Evolutionary conservation across 345 rosid genomes (phyloP).

Genomic region (Clausena lansium): DNA sequence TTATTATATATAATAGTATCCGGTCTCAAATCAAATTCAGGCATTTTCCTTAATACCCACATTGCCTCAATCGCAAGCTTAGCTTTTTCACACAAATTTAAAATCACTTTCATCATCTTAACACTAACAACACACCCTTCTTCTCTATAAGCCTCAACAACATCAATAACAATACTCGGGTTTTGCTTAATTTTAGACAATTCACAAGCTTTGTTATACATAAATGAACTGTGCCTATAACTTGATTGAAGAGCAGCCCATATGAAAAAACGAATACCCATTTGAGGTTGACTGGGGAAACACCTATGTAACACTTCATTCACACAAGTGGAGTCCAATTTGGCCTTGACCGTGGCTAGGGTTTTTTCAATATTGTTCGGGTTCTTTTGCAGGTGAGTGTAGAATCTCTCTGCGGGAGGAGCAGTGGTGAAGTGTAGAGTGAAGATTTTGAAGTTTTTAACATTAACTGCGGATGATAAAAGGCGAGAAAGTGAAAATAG

Average conservation of each 20-base stretch:
- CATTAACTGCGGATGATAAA: constrained; percentile 22
- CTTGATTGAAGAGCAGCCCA: constrained; percentile 75
- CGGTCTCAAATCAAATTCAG: constrained; percentile 47
- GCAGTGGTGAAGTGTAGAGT: constrained; percentile 32
- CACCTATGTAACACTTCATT: constrained; percentile 54
- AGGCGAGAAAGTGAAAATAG: constrained; percentile 21
- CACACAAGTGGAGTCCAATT: constrained; percentile 51
- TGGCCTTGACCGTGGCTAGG: constrained; percentile 38
- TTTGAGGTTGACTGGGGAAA: constrained; percentile 30
- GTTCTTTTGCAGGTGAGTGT: constrained; percentile 34
- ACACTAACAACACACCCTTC: constrained; percentile 55
- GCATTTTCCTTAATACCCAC: constrained; percentile 63
- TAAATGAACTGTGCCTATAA: constrained; percentile 61
- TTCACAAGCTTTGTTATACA: constrained; percentile 63
- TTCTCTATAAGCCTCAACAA: constrained; percentile 49
- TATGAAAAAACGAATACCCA: constrained; percentile 74
- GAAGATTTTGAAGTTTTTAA: constrained; percentile 30
- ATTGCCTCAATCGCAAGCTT: constrained; percentile 64
- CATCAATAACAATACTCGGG: constrained; percentile 45
- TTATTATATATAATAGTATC: constrained; percentile 54
- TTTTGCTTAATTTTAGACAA: constrained; percentile 47
- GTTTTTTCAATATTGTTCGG: constrained; percentile 46
- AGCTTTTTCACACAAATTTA: constrained; percentile 68
- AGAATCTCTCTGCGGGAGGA: constrained; percentile 43
- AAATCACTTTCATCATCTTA: constrained; percentile 54